These are phyloP conservation scores for Malbranchea zuffiana DNA, from an alignment of 2,329 filamentous ascomycete genomes.

Conservation along the genomic window DNA sequence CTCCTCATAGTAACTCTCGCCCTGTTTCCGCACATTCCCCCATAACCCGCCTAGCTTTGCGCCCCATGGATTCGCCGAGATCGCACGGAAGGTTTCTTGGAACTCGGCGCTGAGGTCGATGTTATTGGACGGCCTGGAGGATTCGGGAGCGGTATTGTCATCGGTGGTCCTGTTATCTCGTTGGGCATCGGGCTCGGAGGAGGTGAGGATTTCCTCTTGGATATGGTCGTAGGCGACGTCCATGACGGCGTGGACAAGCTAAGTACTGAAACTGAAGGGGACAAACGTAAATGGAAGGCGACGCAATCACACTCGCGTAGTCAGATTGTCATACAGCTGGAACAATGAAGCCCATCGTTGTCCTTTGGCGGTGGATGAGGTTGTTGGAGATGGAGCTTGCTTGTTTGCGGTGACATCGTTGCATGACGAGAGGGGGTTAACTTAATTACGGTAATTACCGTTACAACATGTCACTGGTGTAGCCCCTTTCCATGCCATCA, in stretches of 20 bases:
- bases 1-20: slow-evolving; percentile 78
- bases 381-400: too few species aligned
- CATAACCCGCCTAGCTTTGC: slow-evolving; percentile 78
- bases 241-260: slow-evolving; percentile 51
- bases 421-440: too few species aligned
- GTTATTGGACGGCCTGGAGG: slow-evolving; percentile 20
- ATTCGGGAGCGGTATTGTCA: slow-evolving; percentile 33
- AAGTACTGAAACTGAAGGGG: not conserved
- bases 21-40: slow-evolving; percentile 87
- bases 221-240: slow-evolving; percentile 97
- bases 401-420: too few species aligned
- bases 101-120: slow-evolving; percentile 70
- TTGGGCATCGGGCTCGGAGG: slow-evolving; percentile 44
- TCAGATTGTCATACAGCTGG: too few species aligned
- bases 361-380: too few species aligned
- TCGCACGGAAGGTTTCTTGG: slow-evolving; percentile 88
- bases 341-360: too few species aligned
- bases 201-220: slow-evolving; percentile 61
- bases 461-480: too few species aligned
- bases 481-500: too few species aligned
- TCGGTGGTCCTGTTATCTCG: slow-evolving; percentile 35
- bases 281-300: too few species aligned
- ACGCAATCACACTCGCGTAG: too few species aligned
- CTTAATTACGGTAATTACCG: too few species aligned
- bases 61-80: slow-evolving; percentile 87